Percentiles rank a stretch among this genome's conserved stretches.
Conservation (phyloP, 139 green algal genomes). For the Volvox reticuliferus region DNA sequence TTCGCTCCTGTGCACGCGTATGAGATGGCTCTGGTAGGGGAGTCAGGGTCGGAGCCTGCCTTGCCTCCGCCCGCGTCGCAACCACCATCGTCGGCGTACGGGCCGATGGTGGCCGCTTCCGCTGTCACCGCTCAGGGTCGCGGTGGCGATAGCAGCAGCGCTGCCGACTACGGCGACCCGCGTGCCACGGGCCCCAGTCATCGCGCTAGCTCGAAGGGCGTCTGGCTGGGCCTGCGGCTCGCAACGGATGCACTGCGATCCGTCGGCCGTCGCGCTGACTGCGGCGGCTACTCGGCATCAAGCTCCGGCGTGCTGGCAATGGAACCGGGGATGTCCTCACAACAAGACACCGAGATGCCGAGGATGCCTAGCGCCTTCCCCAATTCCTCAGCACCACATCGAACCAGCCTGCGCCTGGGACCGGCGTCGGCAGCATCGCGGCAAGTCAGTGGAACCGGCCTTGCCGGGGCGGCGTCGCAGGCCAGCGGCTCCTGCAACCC, state of each 20-base stretch:
- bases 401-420: too few species aligned
- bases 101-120: too few species aligned
- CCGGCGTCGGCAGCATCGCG: not conserved
- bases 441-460: too few species aligned
- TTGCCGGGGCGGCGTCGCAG: not conserved
- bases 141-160: too few species aligned
- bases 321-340: not conserved
- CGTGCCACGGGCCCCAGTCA: not conserved
- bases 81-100: too few species aligned
- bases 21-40: too few species aligned
- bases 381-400: too few species aligned
- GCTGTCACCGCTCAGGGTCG: too few species aligned
- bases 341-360: too few species aligned
- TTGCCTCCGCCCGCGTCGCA: not conserved
- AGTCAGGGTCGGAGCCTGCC: too few species aligned
- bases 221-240: conserved; percentile 12
- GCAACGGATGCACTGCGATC: not conserved
- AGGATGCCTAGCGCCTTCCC: too few species aligned
- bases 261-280: not conserved
- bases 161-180: too few species aligned
- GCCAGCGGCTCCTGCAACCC: not conserved
- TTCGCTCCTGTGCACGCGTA: not conserved
- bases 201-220: conserved; percentile 1
- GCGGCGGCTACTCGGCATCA: not conserved
- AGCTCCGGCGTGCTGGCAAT: not conserved